Base-by-base conservation (phyloP, 108 stramenopile species). In the Skeletonema potamos region DNA sequence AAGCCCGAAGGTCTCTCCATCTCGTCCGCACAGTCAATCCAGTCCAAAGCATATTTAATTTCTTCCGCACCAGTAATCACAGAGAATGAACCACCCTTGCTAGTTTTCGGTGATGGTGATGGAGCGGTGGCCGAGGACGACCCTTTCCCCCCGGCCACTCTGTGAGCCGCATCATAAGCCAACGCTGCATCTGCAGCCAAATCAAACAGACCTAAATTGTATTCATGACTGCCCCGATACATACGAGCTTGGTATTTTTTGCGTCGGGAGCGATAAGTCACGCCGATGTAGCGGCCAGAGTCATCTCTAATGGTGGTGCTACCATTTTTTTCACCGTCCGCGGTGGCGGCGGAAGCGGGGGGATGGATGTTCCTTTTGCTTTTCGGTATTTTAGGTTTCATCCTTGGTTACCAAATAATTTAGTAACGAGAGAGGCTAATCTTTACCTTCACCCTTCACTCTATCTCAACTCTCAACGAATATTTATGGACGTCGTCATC, bases 161-260 rank as follows among this genome's bases (percentile, higher is more conserved):
- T 48, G 30, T 76, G 67, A 41, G 67, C 44, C 5, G 57, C 59
- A 37, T 76, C 74, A 54, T 68, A 76, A 1, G 74, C 74, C 24
- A 76, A 39, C 6, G 74, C 74, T 2, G 67, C 67, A 46, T 76
- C 74, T 17, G 74, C 74, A 27, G 74, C 58, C 27, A 76, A 32
- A 56, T 76, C 67, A 30, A 68, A 76, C 22, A 76, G 44, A 8
- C 74, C 74, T n/a, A 76, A 37, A 41, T 76, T 76, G 34, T 62
- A 76, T 36, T 76, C 74, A 36, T 66, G 48, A 62, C 68, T 76
- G 15, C 74, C 74, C 62, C 68, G 48, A 51, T 76, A 76, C 15
- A 76, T 68, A 7, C 74, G 60, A 29, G 74, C 62, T 37, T 76
- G 74, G 37, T 41, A 76, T 27, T 76, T 76, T 27, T 33, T 54